These are phyloP conservation scores for Sporothrix schenckii DNA, from an alignment of 2,329 filamentous ascomycete genomes.

Conservation along the genomic window DNA sequence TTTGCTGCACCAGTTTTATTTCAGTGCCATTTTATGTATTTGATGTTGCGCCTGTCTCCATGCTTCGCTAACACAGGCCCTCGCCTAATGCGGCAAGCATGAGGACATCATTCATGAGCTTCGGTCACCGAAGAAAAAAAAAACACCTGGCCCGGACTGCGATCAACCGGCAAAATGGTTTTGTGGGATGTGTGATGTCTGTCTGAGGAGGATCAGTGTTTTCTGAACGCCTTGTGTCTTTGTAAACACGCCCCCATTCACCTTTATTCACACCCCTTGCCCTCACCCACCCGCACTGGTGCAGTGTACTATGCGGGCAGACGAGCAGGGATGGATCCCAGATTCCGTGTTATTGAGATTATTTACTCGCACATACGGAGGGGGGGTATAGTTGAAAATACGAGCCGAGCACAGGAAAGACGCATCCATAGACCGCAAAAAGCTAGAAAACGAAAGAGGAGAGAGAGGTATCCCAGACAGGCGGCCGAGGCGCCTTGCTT, in stretches of 20 bases:
- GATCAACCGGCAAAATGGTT: slow-evolving; percentile 42
- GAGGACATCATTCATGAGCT: slow-evolving; percentile 46
- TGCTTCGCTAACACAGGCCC: slow-evolving; percentile 16
- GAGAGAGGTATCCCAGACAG: slow-evolving; percentile 18
- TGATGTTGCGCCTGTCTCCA: neutral
- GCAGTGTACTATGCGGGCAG: slow-evolving; percentile 22
- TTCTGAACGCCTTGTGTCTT: slow-evolving; percentile 27
- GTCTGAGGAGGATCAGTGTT: slow-evolving; percentile 34
- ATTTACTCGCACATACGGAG: slow-evolving; percentile 29
- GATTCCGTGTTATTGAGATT: slow-evolving; percentile 31
- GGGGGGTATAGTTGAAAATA: slow-evolving; percentile 21
- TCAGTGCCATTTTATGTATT: slow-evolving; percentile 3
- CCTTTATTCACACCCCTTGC: slow-evolving; percentile 6
- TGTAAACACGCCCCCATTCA: slow-evolving; percentile 27
- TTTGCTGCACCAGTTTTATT: neutral
- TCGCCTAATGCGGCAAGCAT: slow-evolving; percentile 45
- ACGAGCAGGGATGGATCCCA: slow-evolving; percentile 34
- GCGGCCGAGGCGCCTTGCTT: slow-evolving; percentile 1
- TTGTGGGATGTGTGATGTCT: slow-evolving; percentile 39
- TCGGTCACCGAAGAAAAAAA: slow-evolving; percentile 50
- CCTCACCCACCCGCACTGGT: slow-evolving; percentile 32
- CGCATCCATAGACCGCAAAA: neutral
- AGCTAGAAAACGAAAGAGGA: neutral
- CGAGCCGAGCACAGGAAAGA: neutral
- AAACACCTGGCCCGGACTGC: slow-evolving; percentile 45